Conservation (phyloP, 345 rosid species). For the Bruguiera sexangula region DNA sequence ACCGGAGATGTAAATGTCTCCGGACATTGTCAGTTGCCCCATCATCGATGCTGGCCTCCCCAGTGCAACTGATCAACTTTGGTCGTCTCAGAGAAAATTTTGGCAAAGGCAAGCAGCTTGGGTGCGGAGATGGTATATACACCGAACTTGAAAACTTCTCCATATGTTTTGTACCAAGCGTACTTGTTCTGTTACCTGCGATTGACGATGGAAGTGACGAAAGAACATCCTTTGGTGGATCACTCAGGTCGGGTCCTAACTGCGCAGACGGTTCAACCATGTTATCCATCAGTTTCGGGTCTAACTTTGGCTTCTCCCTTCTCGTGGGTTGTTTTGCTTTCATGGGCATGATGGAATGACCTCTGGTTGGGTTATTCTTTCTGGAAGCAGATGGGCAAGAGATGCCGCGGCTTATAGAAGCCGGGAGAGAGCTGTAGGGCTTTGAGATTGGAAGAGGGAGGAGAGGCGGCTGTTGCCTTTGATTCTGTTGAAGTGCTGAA, state of each 20-base stretch:
- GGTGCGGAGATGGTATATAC: slow-evolving; percentile 22
- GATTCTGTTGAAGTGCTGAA: slow-evolving; percentile 7
- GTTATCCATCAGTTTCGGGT: not conserved
- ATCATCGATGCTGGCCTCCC: slow-evolving; percentile 34
- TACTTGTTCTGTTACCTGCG: slow-evolving; percentile 7
- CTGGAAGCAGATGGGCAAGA: slow-evolving; percentile 18
- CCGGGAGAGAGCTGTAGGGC: slow-evolving; percentile 35
- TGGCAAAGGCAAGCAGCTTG: slow-evolving; percentile 34
- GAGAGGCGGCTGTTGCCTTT: slow-evolving; percentile 48
- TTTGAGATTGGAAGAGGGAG: slow-evolving; percentile 53
- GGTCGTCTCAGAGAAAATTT: slow-evolving; percentile 22
- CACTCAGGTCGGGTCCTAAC: slow-evolving; percentile 39
- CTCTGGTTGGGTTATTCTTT: slow-evolving; percentile 26
- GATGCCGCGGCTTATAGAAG: slow-evolving; percentile 27
- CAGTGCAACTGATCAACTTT: slow-evolving; percentile 23
- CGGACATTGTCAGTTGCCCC: slow-evolving; percentile 64
- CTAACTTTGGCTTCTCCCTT: slow-evolving; percentile 9
- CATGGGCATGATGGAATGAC: slow-evolving; percentile 37
- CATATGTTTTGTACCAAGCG: slow-evolving; percentile 2
- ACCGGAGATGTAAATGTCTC: slow-evolving; percentile 60
- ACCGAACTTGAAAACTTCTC: slow-evolving; percentile 35
- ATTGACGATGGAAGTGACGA: not conserved
- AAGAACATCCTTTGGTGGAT: slow-evolving; percentile 40
- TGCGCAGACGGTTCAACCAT: slow-evolving; percentile 17
- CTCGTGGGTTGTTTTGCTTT: slow-evolving; percentile 23